These are phyloP conservation scores for Penicillium crustosum DNA, from an alignment of 2,329 filamentous ascomycete species.

Conservation along the genomic window DNA sequence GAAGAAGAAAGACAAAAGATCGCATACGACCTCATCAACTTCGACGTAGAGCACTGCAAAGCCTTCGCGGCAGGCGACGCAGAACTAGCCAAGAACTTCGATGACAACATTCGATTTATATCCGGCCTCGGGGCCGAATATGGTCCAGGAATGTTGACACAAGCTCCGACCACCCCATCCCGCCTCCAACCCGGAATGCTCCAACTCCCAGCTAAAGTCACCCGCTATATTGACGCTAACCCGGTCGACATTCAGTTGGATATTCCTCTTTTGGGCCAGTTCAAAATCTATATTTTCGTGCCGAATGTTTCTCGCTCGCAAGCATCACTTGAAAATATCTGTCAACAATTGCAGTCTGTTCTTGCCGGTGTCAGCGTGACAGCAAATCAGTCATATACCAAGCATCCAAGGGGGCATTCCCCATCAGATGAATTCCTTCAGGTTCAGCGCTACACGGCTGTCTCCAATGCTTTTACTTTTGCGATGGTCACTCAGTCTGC, in stretches of 20 bases:
- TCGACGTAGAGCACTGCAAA: slow-evolving; percentile 47
- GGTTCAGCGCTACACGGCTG: slow-evolving; percentile 66
- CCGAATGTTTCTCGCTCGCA: slow-evolving; percentile 59
- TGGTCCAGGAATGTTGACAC: slow-evolving; percentile 62
- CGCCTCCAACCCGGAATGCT: slow-evolving; percentile 46
- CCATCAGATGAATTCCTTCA: slow-evolving; percentile 66
- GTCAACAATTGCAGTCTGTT: slow-evolving; percentile 53
- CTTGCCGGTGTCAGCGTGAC: slow-evolving; percentile 60
- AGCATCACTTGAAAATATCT: slow-evolving; percentile 62
- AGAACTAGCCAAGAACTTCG: slow-evolving; percentile 67
- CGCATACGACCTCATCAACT: slow-evolving; percentile 33
- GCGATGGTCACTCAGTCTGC: slow-evolving; percentile 65
- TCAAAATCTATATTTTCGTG: slow-evolving; percentile 71
- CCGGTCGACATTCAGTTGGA: slow-evolving; percentile 75
- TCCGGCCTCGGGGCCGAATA: slow-evolving; percentile 71
- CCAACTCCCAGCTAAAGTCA: slow-evolving; percentile 68
- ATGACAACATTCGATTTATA: slow-evolving; percentile 70
- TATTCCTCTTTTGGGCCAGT: slow-evolving; percentile 74
- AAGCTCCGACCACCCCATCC: slow-evolving; percentile 32
- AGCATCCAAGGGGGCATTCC: slow-evolving; percentile 57
- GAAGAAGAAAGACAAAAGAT: slow-evolving; percentile 34
- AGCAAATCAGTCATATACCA: slow-evolving; percentile 62
- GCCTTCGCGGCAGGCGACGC: slow-evolving; percentile 61
- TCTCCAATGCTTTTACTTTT: slow-evolving; percentile 69
- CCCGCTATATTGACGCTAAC: slow-evolving; percentile 74